Conservation (phyloP, 805 yeast genomes). For the Sungouiella thailandica region DNA sequence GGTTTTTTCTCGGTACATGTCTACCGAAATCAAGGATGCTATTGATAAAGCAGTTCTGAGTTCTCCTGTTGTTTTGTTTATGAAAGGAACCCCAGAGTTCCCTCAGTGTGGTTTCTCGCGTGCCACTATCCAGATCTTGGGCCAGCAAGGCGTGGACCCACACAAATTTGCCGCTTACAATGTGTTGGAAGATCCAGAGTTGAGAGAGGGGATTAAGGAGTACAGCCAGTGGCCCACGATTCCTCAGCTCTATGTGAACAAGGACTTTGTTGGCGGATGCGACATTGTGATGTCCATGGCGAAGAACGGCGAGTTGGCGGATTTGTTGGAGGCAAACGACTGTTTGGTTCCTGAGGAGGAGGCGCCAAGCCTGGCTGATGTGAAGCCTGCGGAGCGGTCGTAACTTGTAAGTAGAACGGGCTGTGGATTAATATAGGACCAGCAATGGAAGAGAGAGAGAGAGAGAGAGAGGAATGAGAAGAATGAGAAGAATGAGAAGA, state of each 20-base stretch:
- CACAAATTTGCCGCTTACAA: slow-evolving; percentile 94
- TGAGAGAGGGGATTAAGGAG: slow-evolving; percentile 94
- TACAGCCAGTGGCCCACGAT: slow-evolving; percentile 97
- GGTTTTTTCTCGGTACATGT: slow-evolving; percentile 42
- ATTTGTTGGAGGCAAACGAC: slow-evolving; percentile 70
- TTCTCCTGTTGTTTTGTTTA: slow-evolving; percentile 92
- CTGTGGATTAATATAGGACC: too few relatives aligned
- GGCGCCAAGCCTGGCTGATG: slow-evolving; percentile 22
- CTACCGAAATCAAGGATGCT: slow-evolving; percentile 76
- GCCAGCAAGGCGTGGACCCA: slow-evolving; percentile 97
- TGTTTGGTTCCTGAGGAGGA: slow-evolving; percentile 76
- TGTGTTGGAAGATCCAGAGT: slow-evolving; percentile 89
- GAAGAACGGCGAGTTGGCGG: slow-evolving; percentile 82
- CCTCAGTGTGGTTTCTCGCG: slow-evolving; percentile 98
- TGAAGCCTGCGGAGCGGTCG: slow-evolving; percentile 34
- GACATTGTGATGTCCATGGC: slow-evolving; percentile 93
- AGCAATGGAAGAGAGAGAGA: not conserved
- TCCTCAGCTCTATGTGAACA: slow-evolving; percentile 88
- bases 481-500: too few relatives aligned
- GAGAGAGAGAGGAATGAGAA: not conserved
- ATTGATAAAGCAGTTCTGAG: slow-evolving; percentile 80
- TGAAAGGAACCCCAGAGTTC: slow-evolving; percentile 98
- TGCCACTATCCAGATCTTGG: slow-evolving; percentile 87
- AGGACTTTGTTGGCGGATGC: slow-evolving; percentile 96
- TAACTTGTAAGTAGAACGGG: not conserved